These are phyloP conservation scores for Omphalotus olearius DNA, from an alignment of 1,284 basidiomycete species.

Conservation along the genomic window DNA sequence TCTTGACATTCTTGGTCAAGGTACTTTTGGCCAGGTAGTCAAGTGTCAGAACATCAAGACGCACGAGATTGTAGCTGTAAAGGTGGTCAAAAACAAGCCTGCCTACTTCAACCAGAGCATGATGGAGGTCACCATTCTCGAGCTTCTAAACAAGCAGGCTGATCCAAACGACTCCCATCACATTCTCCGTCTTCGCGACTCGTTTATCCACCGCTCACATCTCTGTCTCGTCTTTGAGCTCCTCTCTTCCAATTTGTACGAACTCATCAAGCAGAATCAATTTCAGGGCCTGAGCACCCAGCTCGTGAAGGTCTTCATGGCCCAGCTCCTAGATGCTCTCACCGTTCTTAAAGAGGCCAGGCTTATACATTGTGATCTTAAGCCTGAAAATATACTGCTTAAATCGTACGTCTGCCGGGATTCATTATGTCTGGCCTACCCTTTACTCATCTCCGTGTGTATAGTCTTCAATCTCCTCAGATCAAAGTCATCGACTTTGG, in stretches of 20 bases:
- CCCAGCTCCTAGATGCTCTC: conserved; percentile 90
- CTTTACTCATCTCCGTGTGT: conserved; percentile 17
- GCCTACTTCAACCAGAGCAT: conserved; percentile 99
- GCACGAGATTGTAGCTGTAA: conserved; percentile 97
- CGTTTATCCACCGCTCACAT: conserved; percentile 96
- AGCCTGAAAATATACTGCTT: conserved; percentile 94
- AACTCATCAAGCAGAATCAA: conserved; percentile 99
- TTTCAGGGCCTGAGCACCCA: conserved; percentile 97
- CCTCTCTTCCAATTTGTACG: conserved; percentile 96
- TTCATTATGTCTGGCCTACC: conserved; percentile 6
- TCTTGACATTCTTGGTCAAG: conserved; percentile 96
- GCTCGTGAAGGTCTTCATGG: conserved; percentile 97
- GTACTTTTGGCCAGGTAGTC: conserved; percentile 98
- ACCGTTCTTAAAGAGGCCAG: conserved; percentile 93
- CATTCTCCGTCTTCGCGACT: conserved; percentile 92
- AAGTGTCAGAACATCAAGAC: conserved; percentile 99
- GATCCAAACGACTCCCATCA: conserved; percentile 96
- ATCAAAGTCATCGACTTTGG: conserved; percentile 99
- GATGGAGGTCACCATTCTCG: conserved; percentile 99
- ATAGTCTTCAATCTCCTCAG: conserved; percentile 93
- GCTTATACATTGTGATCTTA: conserved; percentile 97
- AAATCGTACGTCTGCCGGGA: conserved; percentile 68
- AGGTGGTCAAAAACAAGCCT: conserved; percentile 99
- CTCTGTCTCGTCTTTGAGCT: conserved; percentile 98
- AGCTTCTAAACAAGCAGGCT: conserved; percentile 88